A percentile compares a stretch with the other conserved stretches of the same genome.
These are phyloP conservation scores for Biscogniauxia mediterranea DNA, from an alignment of 2,329 filamentous ascomycete genomes.

Conservation along the genomic window DNA sequence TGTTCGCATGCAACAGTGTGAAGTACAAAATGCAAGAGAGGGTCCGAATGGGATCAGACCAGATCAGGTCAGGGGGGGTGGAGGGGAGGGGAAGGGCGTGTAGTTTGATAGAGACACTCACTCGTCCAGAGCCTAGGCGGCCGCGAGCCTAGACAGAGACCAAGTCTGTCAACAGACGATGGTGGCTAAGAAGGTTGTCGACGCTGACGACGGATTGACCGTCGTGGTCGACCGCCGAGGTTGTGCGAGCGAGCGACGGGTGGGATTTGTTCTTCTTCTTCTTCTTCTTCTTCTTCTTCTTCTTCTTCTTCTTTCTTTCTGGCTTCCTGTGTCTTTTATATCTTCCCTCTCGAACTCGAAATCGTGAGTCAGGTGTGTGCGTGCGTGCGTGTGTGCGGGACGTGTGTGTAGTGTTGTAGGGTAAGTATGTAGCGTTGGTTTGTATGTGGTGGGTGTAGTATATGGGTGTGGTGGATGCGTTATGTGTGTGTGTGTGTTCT, in stretches of 20 bases:
- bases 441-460: too few relatives aligned
- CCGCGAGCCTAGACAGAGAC: slow-evolving; percentile 34
- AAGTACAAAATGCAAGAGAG: not conserved
- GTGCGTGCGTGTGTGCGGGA: too few relatives aligned
- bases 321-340: too few relatives aligned
- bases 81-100: slow-evolving; percentile 1
- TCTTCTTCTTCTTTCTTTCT: not conserved
- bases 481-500: not conserved
- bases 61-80: slow-evolving; percentile 9
- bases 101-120: slow-evolving; percentile 18
- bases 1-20: not conserved
- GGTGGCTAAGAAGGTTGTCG: slow-evolving; percentile 13
- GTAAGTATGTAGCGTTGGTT: too few relatives aligned
- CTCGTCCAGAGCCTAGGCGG: slow-evolving; percentile 34
- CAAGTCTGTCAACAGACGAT: slow-evolving; percentile 20
- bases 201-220: slow-evolving; percentile 22
- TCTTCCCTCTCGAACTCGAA: not conserved
- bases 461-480: too few relatives aligned
- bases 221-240: slow-evolving; percentile 20
- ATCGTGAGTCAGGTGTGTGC: too few relatives aligned
- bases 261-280: not conserved
- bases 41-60: slow-evolving; percentile 1
- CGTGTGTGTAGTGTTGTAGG: too few relatives aligned
- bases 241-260: slow-evolving; percentile 16
- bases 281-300: not conserved